Percentiles rank a stretch among this genome's conserved stretches.
These are phyloP conservation scores for Aspergillus piperis DNA, from an alignment of 2,329 filamentous ascomycete genomes.

Conservation along the genomic window DNA sequence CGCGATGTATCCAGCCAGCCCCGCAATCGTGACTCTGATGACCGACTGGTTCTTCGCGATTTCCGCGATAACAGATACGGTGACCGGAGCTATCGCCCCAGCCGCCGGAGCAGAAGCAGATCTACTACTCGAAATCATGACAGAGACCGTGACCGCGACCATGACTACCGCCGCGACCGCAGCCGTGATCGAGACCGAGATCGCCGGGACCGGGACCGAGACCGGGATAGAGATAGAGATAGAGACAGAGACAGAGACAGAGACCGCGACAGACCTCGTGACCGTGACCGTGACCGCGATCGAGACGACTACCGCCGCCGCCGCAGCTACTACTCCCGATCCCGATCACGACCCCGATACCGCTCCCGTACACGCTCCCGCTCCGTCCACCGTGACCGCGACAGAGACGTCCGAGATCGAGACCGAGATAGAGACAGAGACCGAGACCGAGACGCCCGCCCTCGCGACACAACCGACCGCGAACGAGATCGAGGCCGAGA, in stretches of 20 bases:
- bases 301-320: slow-evolving; percentile 17
- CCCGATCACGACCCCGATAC: slow-evolving; percentile 16
- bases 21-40: slow-evolving; percentile 37
- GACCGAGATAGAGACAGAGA: slow-evolving; percentile 15
- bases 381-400: slow-evolving; percentile 15
- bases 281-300: slow-evolving; percentile 18
- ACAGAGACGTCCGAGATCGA: background rate
- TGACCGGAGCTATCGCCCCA: slow-evolving; percentile 37
- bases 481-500: slow-evolving; percentile 15
- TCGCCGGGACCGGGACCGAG: slow-evolving; percentile 16
- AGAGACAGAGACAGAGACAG: slow-evolving; percentile 9
- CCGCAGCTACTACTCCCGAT: slow-evolving; percentile 26
- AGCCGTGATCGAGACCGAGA: slow-evolving; percentile 15
- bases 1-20: slow-evolving; percentile 31
- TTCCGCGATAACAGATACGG: slow-evolving; percentile 31
- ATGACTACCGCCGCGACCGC: slow-evolving; percentile 30
- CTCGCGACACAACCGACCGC: slow-evolving; percentile 14
- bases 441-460: slow-evolving; percentile 6
- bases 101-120: slow-evolving; percentile 38
- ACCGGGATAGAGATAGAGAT: slow-evolving; percentile 10
- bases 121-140: slow-evolving; percentile 31
- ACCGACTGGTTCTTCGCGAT: slow-evolving; percentile 34
- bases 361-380: slow-evolving; percentile 5
- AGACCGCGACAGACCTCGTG: slow-evolving; percentile 14
- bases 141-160: slow-evolving; percentile 29